These are phyloP conservation scores for Paramecium biaurelia DNA, from an alignment of 73 alveolate species.

Conservation along the genomic window DNA sequence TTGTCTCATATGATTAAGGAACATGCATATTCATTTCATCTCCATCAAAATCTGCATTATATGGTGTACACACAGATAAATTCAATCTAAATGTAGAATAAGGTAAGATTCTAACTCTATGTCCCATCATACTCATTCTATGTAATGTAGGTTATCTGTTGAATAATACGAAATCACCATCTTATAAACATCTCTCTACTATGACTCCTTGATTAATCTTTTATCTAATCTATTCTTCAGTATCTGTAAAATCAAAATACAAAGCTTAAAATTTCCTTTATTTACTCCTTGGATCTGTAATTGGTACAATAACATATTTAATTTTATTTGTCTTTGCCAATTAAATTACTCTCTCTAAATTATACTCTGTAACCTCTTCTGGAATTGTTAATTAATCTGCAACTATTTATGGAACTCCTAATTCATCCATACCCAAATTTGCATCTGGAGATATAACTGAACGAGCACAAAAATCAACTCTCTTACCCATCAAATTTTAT, in stretches of 20 bases:
- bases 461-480: constrained; percentile 99
- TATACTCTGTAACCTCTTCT: constrained; percentile 55
- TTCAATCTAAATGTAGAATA: constrained; percentile 99
- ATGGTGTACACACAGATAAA: constrained; percentile 99
- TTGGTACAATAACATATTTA: constrained; percentile 54
- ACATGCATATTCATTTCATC: constrained; percentile 99
- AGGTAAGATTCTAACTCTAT: constrained; percentile 99
- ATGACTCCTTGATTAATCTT: constrained; percentile 62
- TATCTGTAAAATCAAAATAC: constrained; percentile 30
- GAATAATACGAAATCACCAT: constrained; percentile 98
- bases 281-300: constrained; percentile 49
- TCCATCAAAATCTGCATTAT: constrained; percentile 99
- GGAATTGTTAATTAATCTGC: constrained; percentile 66
- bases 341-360: constrained; percentile 50
- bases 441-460: constrained; percentile 99
- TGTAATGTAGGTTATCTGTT: constrained; percentile 99
- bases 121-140: constrained; percentile 99
- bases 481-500: constrained; percentile 99
- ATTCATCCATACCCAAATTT: constrained; percentile 96
- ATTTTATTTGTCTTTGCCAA: constrained; percentile 51
- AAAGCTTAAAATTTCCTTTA: constrained; percentile 50
- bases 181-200: constrained; percentile 98
- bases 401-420: constrained; percentile 84
- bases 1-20: constrained; percentile 97
- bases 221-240: background rate